Base-by-base conservation (phyloP, 1,284 basidiomycete genomes). In the Puccinia coronata region DNA sequence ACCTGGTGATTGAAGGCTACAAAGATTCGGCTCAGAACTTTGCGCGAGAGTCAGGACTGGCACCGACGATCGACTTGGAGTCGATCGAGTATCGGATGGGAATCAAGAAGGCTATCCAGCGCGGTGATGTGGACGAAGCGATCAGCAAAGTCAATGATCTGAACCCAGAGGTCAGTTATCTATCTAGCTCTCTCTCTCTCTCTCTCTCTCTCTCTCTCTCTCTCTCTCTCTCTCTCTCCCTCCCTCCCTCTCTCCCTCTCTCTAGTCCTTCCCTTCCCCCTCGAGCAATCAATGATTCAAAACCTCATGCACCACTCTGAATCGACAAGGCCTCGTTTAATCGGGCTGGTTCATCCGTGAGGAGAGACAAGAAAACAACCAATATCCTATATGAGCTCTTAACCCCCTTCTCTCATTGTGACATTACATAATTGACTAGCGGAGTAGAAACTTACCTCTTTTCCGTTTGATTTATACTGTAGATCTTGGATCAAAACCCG, bases 1-100 rank as follows among this genome's bases (percentile, higher is more conserved):
- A 98, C 87, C 92, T 99, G 82, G 93, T 98, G 83, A 95, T 97
- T 80, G 96, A 98, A 86, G 96, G 96, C 1, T 98, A 96, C 89
- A 95, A 96, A 85, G 92, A 93, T 31, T 95, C 97, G 0, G 96
- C 97, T 0, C 92, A 96, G 85, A 92, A 95, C 86, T 98, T 99
- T 86, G 92, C 93, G 82, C 90, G 91, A 75, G 96, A 99, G 86
- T 92, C 95, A 1, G 91, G 91, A 51, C 88, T 98, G 63, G 87
- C 89, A 6, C 90, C 92, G 0, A 89, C 84, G 8, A 84, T 95
- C 65, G 95, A 98, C 85, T 92, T 95, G 85, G 92, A 93, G 72
- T 93, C 91, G 84, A 97, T 99, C 83, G 93, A 96, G 86, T 94
- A 92, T 83, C 89, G 97, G 28, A 96, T 97, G 92, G 91, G 91